Evolutionary conservation across 2,329 filamentous ascomycete species (phyloP).

Genomic region (Fusarium compactum): DNA sequence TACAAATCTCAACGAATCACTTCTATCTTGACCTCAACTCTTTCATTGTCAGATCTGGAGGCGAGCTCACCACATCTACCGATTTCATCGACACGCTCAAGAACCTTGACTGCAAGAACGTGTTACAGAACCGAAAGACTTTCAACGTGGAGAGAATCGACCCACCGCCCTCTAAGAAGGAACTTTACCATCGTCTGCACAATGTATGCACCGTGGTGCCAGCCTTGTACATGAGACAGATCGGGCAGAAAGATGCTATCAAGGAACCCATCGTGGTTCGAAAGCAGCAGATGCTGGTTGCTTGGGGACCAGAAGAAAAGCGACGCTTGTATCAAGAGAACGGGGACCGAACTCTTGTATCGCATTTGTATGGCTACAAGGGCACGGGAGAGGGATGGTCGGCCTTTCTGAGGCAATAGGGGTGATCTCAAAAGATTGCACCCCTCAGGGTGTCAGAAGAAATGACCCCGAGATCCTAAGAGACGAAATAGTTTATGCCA

Average conservation of each 20-base stretch:
- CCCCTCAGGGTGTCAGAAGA: too few relatives aligned
- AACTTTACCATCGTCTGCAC: conserved; percentile 49
- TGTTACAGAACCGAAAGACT: conserved; percentile 53
- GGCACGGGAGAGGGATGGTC: conserved; percentile 28
- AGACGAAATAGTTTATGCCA: too few relatives aligned
- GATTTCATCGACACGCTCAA: conserved; percentile 51
- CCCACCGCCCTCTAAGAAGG: conserved; percentile 47
- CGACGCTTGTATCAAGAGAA: conserved; percentile 42
- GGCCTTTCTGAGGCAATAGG: conserved; percentile 24
- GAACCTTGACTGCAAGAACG: conserved; percentile 53
- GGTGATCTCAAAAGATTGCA: not conserved
- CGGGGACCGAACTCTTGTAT: conserved; percentile 49
- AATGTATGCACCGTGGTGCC: conserved; percentile 54
- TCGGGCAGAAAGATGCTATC: conserved; percentile 51
- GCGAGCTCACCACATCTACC: conserved; percentile 44
- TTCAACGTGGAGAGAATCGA: conserved; percentile 52
- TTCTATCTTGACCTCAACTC: conserved; percentile 54
- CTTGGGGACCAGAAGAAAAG: conserved; percentile 53
- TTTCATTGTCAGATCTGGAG: conserved; percentile 45
- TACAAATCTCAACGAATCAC: conserved; percentile 54
- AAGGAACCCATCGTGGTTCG: conserved; percentile 52
- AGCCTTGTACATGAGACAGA: conserved; percentile 53
- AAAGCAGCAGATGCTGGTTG: conserved; percentile 56
- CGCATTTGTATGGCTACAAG: conserved; percentile 47
- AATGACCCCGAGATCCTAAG: too few relatives aligned